These are phyloP conservation scores for Suillus subaureus DNA, from an alignment of 768 basidiomycete species.

Conservation along the genomic window DNA sequence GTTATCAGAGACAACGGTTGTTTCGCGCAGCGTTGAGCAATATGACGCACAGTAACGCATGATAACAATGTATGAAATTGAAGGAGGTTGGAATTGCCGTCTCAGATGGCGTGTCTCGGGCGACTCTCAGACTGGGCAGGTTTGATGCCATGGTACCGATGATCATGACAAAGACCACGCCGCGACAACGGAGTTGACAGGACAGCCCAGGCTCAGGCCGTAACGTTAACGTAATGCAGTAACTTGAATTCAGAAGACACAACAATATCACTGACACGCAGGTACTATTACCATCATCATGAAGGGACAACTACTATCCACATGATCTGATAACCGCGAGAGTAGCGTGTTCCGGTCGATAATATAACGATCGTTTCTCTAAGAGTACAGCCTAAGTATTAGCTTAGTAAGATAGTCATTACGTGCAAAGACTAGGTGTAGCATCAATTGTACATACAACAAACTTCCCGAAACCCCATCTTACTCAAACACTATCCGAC, in stretches of 20 bases:
- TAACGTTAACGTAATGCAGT: too few relatives aligned
- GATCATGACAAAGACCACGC: background rate
- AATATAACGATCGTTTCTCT: background rate
- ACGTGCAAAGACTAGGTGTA: background rate
- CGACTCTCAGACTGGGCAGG: background rate
- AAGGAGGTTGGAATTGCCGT: background rate
- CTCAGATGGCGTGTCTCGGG: background rate
- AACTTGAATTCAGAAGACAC: too few relatives aligned
- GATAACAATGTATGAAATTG: too few relatives aligned
- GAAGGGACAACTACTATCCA: too few relatives aligned
- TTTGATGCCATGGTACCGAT: background rate
- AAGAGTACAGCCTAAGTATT: background rate
- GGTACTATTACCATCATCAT: too few relatives aligned
- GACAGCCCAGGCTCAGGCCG: too few relatives aligned
- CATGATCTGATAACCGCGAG: too few relatives aligned
- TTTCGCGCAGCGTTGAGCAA: background rate
- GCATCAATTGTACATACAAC: background rate
- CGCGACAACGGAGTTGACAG: too few relatives aligned
- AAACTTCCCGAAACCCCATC: background rate
- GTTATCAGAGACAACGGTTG: background rate
- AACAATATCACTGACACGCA: too few relatives aligned
- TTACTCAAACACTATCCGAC: constrained; percentile 36
- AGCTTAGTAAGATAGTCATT: background rate
- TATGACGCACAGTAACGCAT: background rate
- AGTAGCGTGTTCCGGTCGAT: background rate